phyloP scores from a whole-genome alignment of 73 alveolate species.

The Tetrahymena borealis region DNA sequence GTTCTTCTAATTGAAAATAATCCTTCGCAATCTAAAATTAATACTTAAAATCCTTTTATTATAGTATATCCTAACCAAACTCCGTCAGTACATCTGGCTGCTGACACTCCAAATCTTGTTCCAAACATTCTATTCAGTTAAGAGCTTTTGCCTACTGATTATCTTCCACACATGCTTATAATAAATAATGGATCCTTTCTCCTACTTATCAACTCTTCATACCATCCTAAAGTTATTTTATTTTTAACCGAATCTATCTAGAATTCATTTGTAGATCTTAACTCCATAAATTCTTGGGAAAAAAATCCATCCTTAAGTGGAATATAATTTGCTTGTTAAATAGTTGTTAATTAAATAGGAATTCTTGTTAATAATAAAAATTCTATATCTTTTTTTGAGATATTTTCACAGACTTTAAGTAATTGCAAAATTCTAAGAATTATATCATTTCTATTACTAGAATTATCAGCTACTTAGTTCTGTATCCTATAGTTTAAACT shows the following conservation, averaged over 20 bases:
- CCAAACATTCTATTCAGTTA: conserved; percentile 62
- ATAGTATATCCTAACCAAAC: conserved; percentile 50
- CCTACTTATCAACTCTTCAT: neutral
- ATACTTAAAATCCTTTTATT: conserved; percentile 2
- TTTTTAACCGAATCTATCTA: neutral
- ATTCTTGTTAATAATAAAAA: neutral
- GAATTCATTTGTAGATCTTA: neutral
- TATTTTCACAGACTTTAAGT: neutral
- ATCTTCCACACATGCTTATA: conserved; percentile 38
- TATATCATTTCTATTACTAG: neutral
- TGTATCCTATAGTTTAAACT: neutral
- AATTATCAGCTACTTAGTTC: neutral
- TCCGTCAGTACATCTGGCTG: conserved; percentile 74
- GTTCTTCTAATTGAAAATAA: conserved; percentile 56
- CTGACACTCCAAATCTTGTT: conserved; percentile 67
- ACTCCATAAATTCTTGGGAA: neutral
- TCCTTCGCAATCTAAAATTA: conserved; percentile 68
- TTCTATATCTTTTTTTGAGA: neutral
- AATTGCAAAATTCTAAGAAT: neutral
- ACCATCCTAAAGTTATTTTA: neutral
- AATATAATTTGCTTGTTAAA: neutral
- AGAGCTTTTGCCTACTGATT: conserved; percentile 66
- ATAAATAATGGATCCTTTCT: neutral
- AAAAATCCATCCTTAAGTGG: neutral
- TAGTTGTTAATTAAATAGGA: neutral